phyloP scores from a whole-genome alignment of 345 rosid species.

The Gynandropsis gynandra region DNA sequence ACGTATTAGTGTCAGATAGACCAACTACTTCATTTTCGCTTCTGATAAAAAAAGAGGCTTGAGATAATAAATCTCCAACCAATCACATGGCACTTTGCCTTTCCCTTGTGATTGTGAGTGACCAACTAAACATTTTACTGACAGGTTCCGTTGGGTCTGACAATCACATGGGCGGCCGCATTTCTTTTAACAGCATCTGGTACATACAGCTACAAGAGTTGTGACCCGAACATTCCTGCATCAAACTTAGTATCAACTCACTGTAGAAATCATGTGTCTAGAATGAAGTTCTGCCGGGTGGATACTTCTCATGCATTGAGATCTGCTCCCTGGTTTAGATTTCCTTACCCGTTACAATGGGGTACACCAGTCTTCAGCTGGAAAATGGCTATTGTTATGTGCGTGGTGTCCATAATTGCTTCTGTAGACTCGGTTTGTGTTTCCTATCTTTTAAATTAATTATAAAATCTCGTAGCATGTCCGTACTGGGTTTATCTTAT shows the following conservation, averaged over 20 bases:
- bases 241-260: constrained; percentile 73
- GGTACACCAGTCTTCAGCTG: constrained; percentile 89
- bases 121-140: constrained; percentile 13
- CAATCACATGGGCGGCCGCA: constrained; percentile 84
- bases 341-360: constrained; percentile 98
- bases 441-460: constrained; percentile 1
- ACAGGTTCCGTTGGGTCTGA: constrained; percentile 94
- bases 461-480: neutral
- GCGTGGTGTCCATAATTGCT: constrained; percentile 69
- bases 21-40: too few relatives aligned
- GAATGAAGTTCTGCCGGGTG: constrained; percentile 80
- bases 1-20: too few relatives aligned
- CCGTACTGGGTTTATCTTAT: neutral
- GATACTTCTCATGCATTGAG: constrained; percentile 80
- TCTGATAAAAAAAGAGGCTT: neutral
- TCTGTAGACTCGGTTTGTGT: constrained; percentile 91
- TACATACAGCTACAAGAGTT: constrained; percentile 72
- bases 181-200: constrained; percentile 88
- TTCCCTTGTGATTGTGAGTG: neutral
- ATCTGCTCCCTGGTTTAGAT: constrained; percentile 92
- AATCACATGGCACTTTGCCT: neutral
- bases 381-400: constrained; percentile 94
- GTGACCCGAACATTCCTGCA: constrained; percentile 64
- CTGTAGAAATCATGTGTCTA: constrained; percentile 79
- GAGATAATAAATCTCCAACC: neutral